These are phyloP conservation scores for Zymoseptoria crescenta DNA, from an alignment of 2,329 filamentous ascomycete genomes.

Conservation along the genomic window DNA sequence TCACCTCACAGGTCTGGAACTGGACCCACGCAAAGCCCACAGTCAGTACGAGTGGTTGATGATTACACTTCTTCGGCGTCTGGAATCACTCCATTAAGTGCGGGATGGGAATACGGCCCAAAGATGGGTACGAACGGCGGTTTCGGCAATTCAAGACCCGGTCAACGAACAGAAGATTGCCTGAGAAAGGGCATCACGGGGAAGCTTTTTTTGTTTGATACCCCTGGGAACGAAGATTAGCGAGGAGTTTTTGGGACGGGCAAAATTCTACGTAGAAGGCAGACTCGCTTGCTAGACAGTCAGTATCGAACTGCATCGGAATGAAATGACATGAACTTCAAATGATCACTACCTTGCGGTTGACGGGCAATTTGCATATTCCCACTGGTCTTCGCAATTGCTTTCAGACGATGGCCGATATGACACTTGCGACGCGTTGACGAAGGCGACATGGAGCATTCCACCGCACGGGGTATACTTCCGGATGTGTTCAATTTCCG, in stretches of 20 bases:
- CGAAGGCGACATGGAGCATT: no score
- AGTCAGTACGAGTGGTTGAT: conserved; percentile 13
- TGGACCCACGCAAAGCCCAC: conserved; percentile 14
- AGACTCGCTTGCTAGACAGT: neutral
- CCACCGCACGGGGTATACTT: no score
- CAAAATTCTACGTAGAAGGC: neutral
- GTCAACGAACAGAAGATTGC: neutral
- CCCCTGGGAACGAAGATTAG: neutral
- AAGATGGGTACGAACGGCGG: no score
- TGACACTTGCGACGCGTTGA: no score
- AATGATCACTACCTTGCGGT: neutral
- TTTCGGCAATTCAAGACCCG: no score
- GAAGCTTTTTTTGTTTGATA: neutral
- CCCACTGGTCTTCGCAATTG: no score
- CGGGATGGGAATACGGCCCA: neutral
- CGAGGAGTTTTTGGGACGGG: neutral
- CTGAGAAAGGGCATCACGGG: neutral
- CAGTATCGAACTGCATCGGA: neutral
- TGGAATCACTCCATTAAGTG: conserved; percentile 8
- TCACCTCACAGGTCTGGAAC: conserved; percentile 10
- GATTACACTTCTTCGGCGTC: conserved; percentile 12
- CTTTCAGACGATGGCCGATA: no score
- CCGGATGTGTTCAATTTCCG: no score
- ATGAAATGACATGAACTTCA: neutral
- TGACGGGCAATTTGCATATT: no score